Base-by-base conservation (phyloP, 805 yeast species). In the Lachancea quebecensis region DNA sequence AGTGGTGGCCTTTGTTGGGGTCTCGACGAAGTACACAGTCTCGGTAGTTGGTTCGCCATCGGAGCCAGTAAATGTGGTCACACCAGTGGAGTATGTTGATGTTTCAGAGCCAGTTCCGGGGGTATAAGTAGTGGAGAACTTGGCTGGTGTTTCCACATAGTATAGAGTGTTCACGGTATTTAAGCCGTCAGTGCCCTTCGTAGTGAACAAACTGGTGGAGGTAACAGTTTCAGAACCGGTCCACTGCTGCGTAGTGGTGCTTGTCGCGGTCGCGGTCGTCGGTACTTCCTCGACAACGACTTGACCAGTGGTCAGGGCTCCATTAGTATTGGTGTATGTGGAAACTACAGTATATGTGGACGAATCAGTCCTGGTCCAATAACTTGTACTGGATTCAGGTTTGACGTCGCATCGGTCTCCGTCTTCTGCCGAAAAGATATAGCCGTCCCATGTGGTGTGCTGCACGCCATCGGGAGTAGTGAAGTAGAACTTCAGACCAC, bases 401-500 rank as follows among this genome's bases (percentile, higher is more conserved):
- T 40, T 17, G 7, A 35, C 6, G 14, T 41, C 40, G 18, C 45
- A 41, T 17, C 36, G 35, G 11, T 30, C 42, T n/a, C 42, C 42
- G 14, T 41, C 37, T 14, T 38, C 41, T n/a, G 48, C 48, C 14
- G 45, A 39, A 44, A 45, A 57, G 12, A 59, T 51, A 18, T 40
- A 49, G 9, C 38, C 42, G 9, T 44, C 48, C 51, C 52, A 54
- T 34, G 47, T 55, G 2, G 41, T 46, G 39, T 48, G 49, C 7
- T 32, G 21, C 6, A 34, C 40, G 10, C 60, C 60, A 28, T 34
- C 45, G 2, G 66, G 65, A 34, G 47, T 49, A 1, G 48, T 46
- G 31, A 54, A 54, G 7, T 50, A 35, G 15, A 58, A 46, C 10
- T 44, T 45, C 17, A 54, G 39, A 12, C 48, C 44, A 29, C 53